A percentile compares a stretch with the other conserved stretches of the same genome.
Conservation (phyloP, 345 rosid species). For the Syzygium aromaticum region DNA sequence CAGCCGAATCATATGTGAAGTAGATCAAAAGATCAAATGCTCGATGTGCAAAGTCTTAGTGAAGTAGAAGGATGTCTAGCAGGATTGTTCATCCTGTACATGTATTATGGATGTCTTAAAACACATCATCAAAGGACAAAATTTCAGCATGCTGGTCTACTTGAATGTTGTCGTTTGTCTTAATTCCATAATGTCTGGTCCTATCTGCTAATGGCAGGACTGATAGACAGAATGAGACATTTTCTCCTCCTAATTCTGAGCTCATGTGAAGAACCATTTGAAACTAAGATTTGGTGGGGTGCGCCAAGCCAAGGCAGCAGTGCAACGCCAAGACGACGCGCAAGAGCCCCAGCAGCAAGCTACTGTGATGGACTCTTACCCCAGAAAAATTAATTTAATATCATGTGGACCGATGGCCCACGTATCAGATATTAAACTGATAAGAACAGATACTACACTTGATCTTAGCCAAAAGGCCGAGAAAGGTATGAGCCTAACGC, state of each 20-base stretch:
- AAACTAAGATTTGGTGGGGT: background rate
- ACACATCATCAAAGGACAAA: background rate
- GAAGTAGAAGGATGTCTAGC: background rate
- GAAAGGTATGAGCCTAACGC: conserved; percentile 28
- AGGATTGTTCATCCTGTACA: background rate
- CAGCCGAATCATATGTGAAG: background rate
- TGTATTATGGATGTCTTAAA: no score
- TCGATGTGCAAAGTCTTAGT: background rate
- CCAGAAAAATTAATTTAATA: conserved; percentile 18
- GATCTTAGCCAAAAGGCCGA: conserved; percentile 70
- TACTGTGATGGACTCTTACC: background rate
- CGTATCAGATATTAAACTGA: conserved; percentile 51
- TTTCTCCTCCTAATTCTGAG: background rate
- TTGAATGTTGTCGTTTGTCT: no score
- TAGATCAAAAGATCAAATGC: background rate
- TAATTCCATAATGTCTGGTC: no score
- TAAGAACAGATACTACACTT: conserved; percentile 57
- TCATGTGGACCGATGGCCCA: conserved; percentile 24
- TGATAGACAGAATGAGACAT: background rate
- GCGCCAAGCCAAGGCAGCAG: conserved; percentile 4
- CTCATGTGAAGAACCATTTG: background rate
- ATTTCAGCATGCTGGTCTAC: background rate
- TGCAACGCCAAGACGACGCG: conserved; percentile 1
- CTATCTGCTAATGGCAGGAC: background rate
- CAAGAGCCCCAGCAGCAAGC: conserved; percentile 6